Percentiles rank a stretch among this genome's conserved stretches.
These are phyloP conservation scores for Hibiscus mutabilis DNA, from an alignment of 345 rosid genomes.

Conservation along the genomic window DNA sequence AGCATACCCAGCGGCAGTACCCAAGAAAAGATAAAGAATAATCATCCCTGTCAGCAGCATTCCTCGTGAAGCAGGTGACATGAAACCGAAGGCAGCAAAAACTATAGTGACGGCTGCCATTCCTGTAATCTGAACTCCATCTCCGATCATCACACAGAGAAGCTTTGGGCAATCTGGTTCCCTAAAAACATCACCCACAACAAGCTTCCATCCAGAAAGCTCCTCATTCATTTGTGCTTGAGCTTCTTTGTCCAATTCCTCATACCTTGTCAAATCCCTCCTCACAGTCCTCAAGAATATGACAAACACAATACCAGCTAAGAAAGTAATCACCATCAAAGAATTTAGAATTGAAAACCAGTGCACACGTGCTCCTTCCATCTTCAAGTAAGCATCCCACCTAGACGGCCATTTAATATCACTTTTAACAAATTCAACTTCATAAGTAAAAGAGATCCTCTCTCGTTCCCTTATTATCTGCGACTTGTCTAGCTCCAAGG, in stretches of 20 bases:
- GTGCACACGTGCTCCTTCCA: constrained; percentile 86
- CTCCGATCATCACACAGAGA: constrained; percentile 74
- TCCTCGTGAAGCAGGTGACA: constrained; percentile 90
- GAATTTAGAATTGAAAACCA: constrained; percentile 84
- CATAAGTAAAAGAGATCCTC: constrained; percentile 70
- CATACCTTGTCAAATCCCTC: constrained; percentile 76
- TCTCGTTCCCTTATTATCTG: constrained; percentile 71
- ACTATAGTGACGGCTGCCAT: constrained; percentile 70
- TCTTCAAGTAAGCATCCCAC: constrained; percentile 83
- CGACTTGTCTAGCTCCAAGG: constrained; percentile 65
- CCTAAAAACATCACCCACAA: constrained; percentile 83
- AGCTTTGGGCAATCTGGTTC: constrained; percentile 65
- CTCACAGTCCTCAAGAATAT: constrained; percentile 78
- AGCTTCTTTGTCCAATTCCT: constrained; percentile 75
- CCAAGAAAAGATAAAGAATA: constrained; percentile 67
- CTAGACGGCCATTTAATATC: constrained; percentile 72
- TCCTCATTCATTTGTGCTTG: constrained; percentile 88
- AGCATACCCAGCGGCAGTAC: constrained; percentile 63
- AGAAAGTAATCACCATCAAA: constrained; percentile 65
- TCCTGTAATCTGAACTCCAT: constrained; percentile 71
- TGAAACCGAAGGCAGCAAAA: constrained; percentile 73
- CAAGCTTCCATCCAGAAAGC: constrained; percentile 88
- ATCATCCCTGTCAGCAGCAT: constrained; percentile 85
- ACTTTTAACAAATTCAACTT: constrained; percentile 73
- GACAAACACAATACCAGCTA: constrained; percentile 73